A percentile compares a stretch with the other conserved stretches of the same genome.
Conservation (phyloP, 495 filamentous ascomycete species). For the Penicillium waksmanii region DNA sequence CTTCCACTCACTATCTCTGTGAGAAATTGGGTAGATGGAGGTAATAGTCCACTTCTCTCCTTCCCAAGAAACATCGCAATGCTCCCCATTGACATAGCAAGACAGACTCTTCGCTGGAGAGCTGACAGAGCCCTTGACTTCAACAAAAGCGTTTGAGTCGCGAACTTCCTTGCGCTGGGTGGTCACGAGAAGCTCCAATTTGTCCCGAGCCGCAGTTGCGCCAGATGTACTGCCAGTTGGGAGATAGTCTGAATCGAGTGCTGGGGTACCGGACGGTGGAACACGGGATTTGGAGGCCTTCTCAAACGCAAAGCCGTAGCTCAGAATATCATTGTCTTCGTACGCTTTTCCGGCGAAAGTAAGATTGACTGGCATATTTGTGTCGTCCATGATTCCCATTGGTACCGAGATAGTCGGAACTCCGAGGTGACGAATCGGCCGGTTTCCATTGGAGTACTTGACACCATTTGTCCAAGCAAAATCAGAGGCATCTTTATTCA, state of each 20-base stretch:
- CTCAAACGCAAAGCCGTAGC: conserved; percentile 40
- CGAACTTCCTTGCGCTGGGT: conserved; percentile 25
- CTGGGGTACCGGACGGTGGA: conserved; percentile 27
- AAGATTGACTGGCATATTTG: conserved; percentile 38
- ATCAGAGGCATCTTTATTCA: conserved; percentile 25
- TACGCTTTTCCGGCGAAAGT: conserved; percentile 43
- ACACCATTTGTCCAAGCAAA: conserved; percentile 42
- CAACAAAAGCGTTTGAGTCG: conserved; percentile 25
- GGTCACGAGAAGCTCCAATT: conserved; percentile 21
- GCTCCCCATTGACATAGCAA: conserved; percentile 36
- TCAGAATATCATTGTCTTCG: conserved; percentile 33
- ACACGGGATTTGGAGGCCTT: conserved; percentile 28
- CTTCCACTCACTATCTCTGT: conserved; percentile 34
- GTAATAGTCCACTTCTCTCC: conserved; percentile 23
- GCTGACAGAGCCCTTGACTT: conserved; percentile 22
- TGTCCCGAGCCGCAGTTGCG: neutral
- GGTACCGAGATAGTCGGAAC: conserved; percentile 42
- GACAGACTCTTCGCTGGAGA: conserved; percentile 14
- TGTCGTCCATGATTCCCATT: conserved; percentile 44
- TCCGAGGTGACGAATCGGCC: conserved; percentile 40
- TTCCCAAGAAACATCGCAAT: conserved; percentile 20
- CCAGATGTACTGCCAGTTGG: neutral
- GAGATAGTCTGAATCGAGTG: conserved; percentile 34
- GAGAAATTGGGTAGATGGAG: conserved; percentile 28
- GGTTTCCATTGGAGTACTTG: conserved; percentile 42